These are phyloP conservation scores for Quercus mongolica DNA, from an alignment of 306 rosid species.

Conservation along the genomic window DNA sequence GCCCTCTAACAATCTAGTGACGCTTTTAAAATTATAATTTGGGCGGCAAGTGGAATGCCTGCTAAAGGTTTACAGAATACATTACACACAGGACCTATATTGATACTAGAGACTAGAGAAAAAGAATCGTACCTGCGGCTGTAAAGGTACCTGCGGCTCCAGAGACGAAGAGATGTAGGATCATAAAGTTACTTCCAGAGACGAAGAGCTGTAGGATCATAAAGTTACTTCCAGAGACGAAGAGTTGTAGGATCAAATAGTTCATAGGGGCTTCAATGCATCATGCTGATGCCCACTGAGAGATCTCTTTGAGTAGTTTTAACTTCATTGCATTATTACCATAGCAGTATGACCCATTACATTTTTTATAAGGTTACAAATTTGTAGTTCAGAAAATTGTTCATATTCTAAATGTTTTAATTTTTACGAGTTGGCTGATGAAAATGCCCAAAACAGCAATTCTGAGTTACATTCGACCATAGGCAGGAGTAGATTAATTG, in stretches of 20 bases:
- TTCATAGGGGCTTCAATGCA: constrained; percentile 6
- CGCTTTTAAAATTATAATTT: constrained; percentile 18
- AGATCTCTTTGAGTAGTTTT: neutral
- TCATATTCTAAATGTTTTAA: neutral
- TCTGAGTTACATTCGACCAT: no score
- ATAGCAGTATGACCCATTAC: neutral
- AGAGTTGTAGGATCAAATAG: constrained; percentile 2
- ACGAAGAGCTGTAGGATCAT: constrained; percentile 2
- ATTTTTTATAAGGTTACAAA: neutral
- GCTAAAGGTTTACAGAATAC: constrained; percentile 20
- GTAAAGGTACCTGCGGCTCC: constrained; percentile 6
- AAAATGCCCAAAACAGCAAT: neutral
- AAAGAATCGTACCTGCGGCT: constrained; percentile 23
- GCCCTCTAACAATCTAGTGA: constrained; percentile 29
- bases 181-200: constrained; percentile 12
- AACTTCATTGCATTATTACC: neutral
- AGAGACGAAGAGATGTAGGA: constrained; percentile 9
- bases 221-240: constrained; percentile 14
- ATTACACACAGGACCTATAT: constrained; percentile 20
- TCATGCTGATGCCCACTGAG: constrained; percentile 11
- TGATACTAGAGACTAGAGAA: constrained; percentile 23
- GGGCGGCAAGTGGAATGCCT: constrained; percentile 20
- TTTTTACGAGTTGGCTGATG: neutral
- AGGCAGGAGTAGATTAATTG: no score
- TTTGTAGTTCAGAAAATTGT: neutral